These are phyloP conservation scores for Earliella scabrosa DNA, from an alignment of 1,284 basidiomycete genomes.

Conservation along the genomic window DNA sequence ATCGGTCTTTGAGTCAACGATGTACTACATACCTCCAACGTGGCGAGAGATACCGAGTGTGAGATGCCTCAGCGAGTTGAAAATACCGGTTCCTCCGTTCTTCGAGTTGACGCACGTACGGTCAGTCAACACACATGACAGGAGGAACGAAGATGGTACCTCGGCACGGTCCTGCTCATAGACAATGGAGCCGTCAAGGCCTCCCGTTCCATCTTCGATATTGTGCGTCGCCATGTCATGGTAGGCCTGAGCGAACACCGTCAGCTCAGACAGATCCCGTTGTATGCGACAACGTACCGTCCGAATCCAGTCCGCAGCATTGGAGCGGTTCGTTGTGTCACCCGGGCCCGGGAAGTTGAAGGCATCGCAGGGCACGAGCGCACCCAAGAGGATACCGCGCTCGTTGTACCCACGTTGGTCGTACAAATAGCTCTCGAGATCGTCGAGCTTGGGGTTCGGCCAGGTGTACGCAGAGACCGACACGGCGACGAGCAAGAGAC, in stretches of 20 bases:
- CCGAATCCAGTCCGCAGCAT: conserved; percentile 13
- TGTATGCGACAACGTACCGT: conserved; percentile 1
- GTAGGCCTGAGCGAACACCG: conserved; percentile 12
- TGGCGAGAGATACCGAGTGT: conserved; percentile 7
- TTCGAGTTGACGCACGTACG: too few species aligned
- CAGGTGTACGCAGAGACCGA: conserved; percentile 8
- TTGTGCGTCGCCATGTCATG: conserved; percentile 35
- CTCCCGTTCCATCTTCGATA: conserved; percentile 30
- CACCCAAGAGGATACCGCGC: neutral
- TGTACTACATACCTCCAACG: conserved; percentile 4
- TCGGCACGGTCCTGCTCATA: conserved; percentile 32
- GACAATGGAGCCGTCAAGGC: conserved; percentile 32
- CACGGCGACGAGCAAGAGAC: neutral
- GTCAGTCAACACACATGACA: neutral
- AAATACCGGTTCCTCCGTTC: conserved; percentile 31
- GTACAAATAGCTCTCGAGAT: conserved; percentile 8
- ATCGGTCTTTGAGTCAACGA: too few species aligned
- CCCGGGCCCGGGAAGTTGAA: conserved; percentile 8
- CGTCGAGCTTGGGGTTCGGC: conserved; percentile 17
- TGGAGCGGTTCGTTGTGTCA: conserved; percentile 5
- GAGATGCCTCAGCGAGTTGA: conserved; percentile 26
- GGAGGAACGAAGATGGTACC: neutral
- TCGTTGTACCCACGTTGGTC: conserved; percentile 9
- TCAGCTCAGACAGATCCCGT: too few species aligned
- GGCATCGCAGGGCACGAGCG: neutral